Percentiles rank a stretch among this genome's conserved stretches.
phyloP scores from a whole-genome alignment of 2,329 filamentous ascomycete species.

The Fusarium brachygibbosum region DNA sequence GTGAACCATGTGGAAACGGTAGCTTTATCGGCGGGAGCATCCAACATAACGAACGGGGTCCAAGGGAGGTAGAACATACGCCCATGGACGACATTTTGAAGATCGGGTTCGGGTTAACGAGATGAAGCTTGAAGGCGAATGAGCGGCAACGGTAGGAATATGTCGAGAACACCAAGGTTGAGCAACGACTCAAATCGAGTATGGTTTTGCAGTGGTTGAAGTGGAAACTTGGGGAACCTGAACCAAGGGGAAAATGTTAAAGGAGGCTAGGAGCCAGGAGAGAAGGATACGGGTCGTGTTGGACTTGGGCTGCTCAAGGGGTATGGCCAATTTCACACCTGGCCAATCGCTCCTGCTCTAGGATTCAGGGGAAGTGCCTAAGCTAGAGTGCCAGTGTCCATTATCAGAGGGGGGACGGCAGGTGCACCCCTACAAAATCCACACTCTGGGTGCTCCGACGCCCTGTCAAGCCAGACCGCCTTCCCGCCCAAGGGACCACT shows the following conservation, averaged over 20 bases:
- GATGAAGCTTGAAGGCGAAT: constrained; percentile 34
- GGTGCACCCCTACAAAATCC: constrained; percentile 37
- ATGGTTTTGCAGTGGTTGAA: constrained; percentile 49
- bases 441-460: constrained; percentile 25
- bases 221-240: constrained; percentile 46
- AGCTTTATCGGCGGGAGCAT: constrained; percentile 44
- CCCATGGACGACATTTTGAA: constrained; percentile 53
- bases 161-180: constrained; percentile 39
- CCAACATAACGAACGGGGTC: constrained; percentile 37
- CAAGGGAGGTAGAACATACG: constrained; percentile 49
- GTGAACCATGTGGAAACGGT: constrained; percentile 36
- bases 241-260: constrained; percentile 53
- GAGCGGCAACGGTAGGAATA: constrained; percentile 38
- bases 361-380: constrained; percentile 50
- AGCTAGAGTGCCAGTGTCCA: constrained; percentile 32
- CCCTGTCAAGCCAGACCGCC: constrained; percentile 49
- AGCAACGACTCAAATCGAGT: constrained; percentile 45
- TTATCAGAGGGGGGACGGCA: constrained; percentile 26
- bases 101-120: constrained; percentile 36
- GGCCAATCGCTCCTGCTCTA: constrained; percentile 52
- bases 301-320: constrained; percentile 46
- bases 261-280: constrained; percentile 49
- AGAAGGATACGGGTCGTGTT: constrained; percentile 48
- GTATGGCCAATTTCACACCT: constrained; percentile 52
- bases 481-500: constrained; percentile 44